These are phyloP conservation scores for Salmacisia buchloeana DNA, from an alignment of 1,284 basidiomycete species.

Conservation along the genomic window DNA sequence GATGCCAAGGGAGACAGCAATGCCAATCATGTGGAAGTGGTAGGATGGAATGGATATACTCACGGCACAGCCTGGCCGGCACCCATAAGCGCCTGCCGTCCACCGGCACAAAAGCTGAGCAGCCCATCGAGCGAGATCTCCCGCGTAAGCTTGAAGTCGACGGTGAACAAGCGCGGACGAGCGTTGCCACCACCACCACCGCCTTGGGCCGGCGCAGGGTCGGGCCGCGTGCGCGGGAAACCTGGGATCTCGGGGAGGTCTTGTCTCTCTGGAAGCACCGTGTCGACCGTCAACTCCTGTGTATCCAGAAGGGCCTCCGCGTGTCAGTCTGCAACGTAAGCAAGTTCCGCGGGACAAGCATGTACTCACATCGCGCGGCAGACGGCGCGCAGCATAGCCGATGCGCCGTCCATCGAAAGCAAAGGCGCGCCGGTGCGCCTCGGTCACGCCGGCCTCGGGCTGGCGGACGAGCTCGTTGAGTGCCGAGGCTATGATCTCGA, in stretches of 20 bases:
- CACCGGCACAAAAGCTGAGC: constrained; percentile 19
- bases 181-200: too few species aligned
- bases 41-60: background rate
- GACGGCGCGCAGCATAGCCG: constrained; percentile 12
- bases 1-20: constrained; percentile 11
- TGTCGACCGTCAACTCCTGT: constrained; percentile 15
- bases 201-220: background rate
- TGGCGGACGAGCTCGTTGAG: constrained; percentile 10
- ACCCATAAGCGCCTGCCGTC: constrained; percentile 22
- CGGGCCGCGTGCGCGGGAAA: constrained; percentile 10
- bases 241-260: constrained; percentile 16
- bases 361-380: constrained; percentile 11
- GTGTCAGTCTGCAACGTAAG: background rate
- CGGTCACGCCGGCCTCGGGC: constrained; percentile 17
- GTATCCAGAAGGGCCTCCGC: background rate
- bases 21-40: constrained; percentile 9
- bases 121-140: constrained; percentile 20
- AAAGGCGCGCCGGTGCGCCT: constrained; percentile 11
- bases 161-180: constrained; percentile 17
- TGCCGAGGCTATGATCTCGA: constrained; percentile 14
- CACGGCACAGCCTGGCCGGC: constrained; percentile 15
- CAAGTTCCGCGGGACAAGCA: background rate
- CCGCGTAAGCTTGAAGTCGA: constrained; percentile 20
- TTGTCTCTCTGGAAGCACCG: constrained; percentile 19
- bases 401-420: constrained; percentile 27